phyloP scores from a whole-genome alignment of 345 rosid species.

The Brassica nigra region DNA sequence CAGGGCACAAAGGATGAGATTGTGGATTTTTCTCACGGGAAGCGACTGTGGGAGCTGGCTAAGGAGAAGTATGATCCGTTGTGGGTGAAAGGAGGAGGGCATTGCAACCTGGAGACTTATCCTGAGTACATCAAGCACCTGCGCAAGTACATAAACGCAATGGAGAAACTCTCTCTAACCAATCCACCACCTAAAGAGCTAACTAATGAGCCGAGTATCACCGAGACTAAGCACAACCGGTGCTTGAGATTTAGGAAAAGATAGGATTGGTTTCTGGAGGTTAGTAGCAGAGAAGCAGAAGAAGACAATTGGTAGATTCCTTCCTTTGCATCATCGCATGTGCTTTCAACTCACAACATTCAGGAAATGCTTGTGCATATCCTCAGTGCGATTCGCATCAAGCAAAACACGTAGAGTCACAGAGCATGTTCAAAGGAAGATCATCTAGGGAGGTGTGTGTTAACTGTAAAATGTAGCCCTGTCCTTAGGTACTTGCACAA shows the following conservation, averaged over 20 bases:
- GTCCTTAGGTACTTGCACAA: slow-evolving; percentile 2
- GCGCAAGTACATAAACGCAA: slow-evolving; percentile 72
- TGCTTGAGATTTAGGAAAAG: slow-evolving; percentile 68
- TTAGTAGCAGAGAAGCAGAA: slow-evolving; percentile 23
- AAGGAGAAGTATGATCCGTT: slow-evolving; percentile 91
- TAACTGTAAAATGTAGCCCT: slow-evolving; percentile 20
- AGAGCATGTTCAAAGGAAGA: not conserved
- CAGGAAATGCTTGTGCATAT: slow-evolving; percentile 14
- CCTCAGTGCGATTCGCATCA: slow-evolving; percentile 17
- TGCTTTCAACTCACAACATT: slow-evolving; percentile 15
- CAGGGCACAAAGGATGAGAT: slow-evolving; percentile 94
- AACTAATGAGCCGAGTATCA: slow-evolving; percentile 53
- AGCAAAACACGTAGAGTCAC: slow-evolving; percentile 5
- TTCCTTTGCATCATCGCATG: slow-evolving; percentile 25
- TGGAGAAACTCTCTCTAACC: slow-evolving; percentile 79
- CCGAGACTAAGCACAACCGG: slow-evolving; percentile 62
- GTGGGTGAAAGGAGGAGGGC: slow-evolving; percentile 99
- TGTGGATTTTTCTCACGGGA: slow-evolving; percentile 88
- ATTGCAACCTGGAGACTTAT: slow-evolving; percentile 92
- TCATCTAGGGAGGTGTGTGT: slow-evolving; percentile 14
- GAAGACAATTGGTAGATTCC: slow-evolving; percentile 15
- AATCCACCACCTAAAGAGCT: slow-evolving; percentile 57
- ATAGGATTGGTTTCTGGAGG: slow-evolving; percentile 30
- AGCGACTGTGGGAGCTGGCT: slow-evolving; percentile 86
- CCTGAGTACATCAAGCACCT: slow-evolving; percentile 92